phyloP scores from a whole-genome alignment of 768 basidiomycete genomes.

The Mycena rosella region DNA sequence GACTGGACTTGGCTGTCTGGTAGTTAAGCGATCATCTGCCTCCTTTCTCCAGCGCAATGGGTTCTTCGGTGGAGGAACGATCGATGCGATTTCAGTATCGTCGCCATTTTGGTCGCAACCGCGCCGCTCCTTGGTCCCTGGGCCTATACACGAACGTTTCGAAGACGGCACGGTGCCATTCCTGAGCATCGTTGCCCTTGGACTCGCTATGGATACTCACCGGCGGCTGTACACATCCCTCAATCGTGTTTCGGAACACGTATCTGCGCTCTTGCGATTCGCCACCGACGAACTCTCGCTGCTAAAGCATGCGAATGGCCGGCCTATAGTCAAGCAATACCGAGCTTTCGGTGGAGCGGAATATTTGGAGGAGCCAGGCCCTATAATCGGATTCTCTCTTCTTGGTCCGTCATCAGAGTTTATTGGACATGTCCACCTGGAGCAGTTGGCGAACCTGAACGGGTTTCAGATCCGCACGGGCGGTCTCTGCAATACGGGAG shows the following conservation, averaged over 20 bases:
- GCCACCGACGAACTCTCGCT: conserved; percentile 29
- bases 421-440: conserved; percentile 35
- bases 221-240: conserved; percentile 33
- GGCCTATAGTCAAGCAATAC: conserved; percentile 31
- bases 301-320: conserved; percentile 30
- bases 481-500: conserved; percentile 35
- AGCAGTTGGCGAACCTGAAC: conserved; percentile 34
- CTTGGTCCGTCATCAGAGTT: conserved; percentile 29
- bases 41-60: conserved; percentile 54
- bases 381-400: conserved; percentile 34
- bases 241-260: conserved; percentile 30
- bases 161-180: conserved; percentile 39
- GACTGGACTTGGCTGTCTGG: conserved; percentile 68
- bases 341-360: conserved; percentile 12
- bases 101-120: conserved; percentile 33
- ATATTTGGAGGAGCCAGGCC: conserved; percentile 31
- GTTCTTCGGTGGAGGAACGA: conserved; percentile 71
- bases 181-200: conserved; percentile 34
- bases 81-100: conserved; percentile 68
- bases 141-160: conserved; percentile 31
- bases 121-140: conserved; percentile 24
- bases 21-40: conserved; percentile 63
- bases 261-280: conserved; percentile 30
- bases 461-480: conserved; percentile 38
- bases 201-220: conserved; percentile 32